A percentile compares a stretch with the other conserved stretches of the same genome.
Evolutionary conservation across 2,329 filamentous ascomycete species (phyloP).

Genomic region (Tolypocladium tundrense): DNA sequence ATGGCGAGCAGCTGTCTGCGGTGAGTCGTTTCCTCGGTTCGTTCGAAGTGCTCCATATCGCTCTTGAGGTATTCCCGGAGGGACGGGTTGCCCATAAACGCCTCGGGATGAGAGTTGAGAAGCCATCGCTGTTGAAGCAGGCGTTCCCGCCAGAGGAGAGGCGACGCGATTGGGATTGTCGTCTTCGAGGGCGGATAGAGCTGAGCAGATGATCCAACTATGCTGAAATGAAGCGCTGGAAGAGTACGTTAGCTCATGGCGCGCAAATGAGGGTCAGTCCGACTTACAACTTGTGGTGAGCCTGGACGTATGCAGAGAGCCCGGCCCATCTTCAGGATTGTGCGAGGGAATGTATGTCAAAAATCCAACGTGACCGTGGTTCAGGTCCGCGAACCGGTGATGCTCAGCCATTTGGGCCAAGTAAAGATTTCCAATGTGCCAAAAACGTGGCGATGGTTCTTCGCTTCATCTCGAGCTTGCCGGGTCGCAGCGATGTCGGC

Average conservation of each 20-base stretch:
- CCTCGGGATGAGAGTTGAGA: slow-evolving; percentile 38
- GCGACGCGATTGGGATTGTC: slow-evolving; percentile 11
- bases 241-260: not conserved
- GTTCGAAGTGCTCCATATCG: slow-evolving; percentile 21
- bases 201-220: slow-evolving; percentile 21
- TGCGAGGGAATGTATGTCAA: slow-evolving; percentile 19
- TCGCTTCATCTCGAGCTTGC: slow-evolving; percentile 22
- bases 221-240: slow-evolving; percentile 20
- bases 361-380: slow-evolving; percentile 21
- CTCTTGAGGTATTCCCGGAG: slow-evolving; percentile 23
- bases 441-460: slow-evolving; percentile 12
- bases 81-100: slow-evolving; percentile 27
- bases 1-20: slow-evolving; percentile 36
- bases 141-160: slow-evolving; percentile 18
- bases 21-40: slow-evolving; percentile 13
- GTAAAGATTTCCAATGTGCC: slow-evolving; percentile 18
- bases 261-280: not conserved
- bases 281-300: slow-evolving; percentile 14
- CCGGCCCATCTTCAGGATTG: slow-evolving; percentile 12
- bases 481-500: not conserved
- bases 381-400: slow-evolving; percentile 18
- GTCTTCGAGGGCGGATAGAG: slow-evolving; percentile 22
- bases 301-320: slow-evolving; percentile 19
- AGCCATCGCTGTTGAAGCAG: slow-evolving; percentile 38
- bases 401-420: slow-evolving; percentile 27